Evolutionary conservation across 192 early-diverging fungal species (phyloP).

Genomic region (Coemansia sp.): DNA sequence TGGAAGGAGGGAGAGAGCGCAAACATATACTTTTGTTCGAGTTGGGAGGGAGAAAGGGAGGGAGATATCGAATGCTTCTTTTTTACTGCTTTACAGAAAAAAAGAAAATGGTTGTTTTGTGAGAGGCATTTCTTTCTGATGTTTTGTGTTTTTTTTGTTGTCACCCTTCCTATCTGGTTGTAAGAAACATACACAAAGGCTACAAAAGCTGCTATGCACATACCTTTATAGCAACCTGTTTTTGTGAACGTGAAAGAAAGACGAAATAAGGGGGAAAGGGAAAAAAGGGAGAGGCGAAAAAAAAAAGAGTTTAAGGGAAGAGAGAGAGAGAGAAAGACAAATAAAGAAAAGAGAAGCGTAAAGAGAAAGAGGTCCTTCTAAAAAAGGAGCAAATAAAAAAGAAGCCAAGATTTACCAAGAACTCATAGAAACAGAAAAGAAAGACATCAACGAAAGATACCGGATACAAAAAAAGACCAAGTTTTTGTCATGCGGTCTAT

Average conservation of each 20-base stretch:
- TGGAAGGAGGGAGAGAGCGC: not conserved
- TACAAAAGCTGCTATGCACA: not conserved
- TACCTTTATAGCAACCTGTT: conserved; percentile 6
- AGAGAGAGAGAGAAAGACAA: not conserved
- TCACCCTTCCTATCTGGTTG: not conserved
- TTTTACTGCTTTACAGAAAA: not conserved
- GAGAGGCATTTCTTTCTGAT: not conserved
- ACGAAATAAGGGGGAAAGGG: not conserved
- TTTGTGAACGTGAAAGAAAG: conserved; percentile 8
- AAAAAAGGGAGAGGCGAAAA: not conserved
- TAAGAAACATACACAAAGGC: not conserved
- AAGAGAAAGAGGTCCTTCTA: not conserved
- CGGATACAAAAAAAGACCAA: not conserved
- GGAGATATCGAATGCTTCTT: not conserved
- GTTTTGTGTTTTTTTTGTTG: not conserved
- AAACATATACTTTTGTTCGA: not conserved
- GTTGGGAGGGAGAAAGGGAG: not conserved
- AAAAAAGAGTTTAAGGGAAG: not conserved
- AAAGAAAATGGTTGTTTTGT: not conserved
- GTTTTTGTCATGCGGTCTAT: not conserved
- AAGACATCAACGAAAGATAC: not conserved
- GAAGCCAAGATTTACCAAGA: conserved; percentile 10
- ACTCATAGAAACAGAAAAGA: not conserved
- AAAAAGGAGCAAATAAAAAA: not conserved
- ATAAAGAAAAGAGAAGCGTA: not conserved